Evolutionary conservation across 768 basidiomycete species (phyloP).

Genomic region (Agaricus blazei): DNA sequence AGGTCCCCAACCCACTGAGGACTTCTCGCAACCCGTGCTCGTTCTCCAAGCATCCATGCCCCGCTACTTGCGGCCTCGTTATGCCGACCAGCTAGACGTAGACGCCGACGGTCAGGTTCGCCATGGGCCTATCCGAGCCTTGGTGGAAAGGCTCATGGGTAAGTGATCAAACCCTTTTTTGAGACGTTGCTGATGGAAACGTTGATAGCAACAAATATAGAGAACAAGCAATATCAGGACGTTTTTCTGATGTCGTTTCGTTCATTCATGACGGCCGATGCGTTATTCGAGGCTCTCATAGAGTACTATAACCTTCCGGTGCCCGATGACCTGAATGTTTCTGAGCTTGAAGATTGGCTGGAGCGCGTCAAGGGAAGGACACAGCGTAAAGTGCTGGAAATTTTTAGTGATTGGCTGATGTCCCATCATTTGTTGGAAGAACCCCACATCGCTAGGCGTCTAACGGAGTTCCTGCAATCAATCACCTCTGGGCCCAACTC

Average conservation of each 20-base stretch:
- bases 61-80: constrained; percentile 57
- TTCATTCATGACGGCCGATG: constrained; percentile 68
- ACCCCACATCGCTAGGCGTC: constrained; percentile 48
- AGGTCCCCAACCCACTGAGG: constrained; percentile 16
- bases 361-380: constrained; percentile 55
- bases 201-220: constrained; percentile 18
- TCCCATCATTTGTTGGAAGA: constrained; percentile 58
- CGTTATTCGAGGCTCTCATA: constrained; percentile 64
- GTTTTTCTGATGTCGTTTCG: constrained; percentile 84
- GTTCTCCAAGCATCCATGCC: constrained; percentile 31
- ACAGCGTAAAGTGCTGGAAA: constrained; percentile 53
- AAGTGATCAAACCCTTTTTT: background rate
- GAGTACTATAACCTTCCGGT: constrained; percentile 54
- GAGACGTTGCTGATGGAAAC: background rate
- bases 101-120: constrained; percentile 62
- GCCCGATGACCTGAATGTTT: constrained; percentile 42
- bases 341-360: constrained; percentile 63
- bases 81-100: constrained; percentile 58
- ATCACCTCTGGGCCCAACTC: constrained; percentile 25
- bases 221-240: constrained; percentile 34
- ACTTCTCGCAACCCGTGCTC: constrained; percentile 25
- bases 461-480: constrained; percentile 50
- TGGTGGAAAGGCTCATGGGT: constrained; percentile 59
- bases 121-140: constrained; percentile 63
- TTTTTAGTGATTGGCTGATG: constrained; percentile 59